Evolutionary conservation across 352 stramenopile species (phyloP).

Genomic region (Pythium vanterpoolii): DNA sequence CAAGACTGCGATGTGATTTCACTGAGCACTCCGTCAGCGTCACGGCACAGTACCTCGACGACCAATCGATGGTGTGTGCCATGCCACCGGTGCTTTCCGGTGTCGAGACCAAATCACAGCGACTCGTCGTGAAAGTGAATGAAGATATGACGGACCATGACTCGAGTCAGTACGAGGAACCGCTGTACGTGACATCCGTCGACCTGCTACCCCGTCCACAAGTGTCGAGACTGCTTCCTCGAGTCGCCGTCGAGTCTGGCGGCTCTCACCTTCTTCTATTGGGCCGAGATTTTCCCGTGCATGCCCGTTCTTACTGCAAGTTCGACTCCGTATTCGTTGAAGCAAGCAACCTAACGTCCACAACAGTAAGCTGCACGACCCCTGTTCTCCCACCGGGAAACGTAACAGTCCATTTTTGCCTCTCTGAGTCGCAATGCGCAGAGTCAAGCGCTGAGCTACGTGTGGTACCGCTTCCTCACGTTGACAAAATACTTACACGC

Average conservation of each 20-base stretch:
- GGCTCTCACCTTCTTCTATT: background rate
- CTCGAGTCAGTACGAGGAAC: too few species aligned
- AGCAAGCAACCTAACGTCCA: background rate
- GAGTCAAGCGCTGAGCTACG: background rate
- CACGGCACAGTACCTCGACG: background rate
- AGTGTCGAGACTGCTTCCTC: background rate
- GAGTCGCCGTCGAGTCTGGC: background rate
- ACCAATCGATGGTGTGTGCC: background rate
- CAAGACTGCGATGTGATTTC: background rate
- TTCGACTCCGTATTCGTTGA: background rate
- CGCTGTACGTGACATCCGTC: background rate
- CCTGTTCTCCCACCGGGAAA: conserved; percentile 1
- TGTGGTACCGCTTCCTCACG: background rate
- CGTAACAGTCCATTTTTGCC: background rate
- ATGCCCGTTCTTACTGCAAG: background rate
- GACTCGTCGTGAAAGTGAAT: background rate
- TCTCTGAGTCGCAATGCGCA: background rate
- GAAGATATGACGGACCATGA: background rate
- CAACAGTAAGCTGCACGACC: background rate
- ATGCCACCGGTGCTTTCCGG: background rate
- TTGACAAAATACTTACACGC: background rate
- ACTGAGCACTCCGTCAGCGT: background rate
- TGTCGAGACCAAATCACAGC: background rate
- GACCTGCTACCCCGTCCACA: background rate
- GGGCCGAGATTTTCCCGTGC: background rate